A percentile compares a stretch with the other conserved stretches of the same genome.
phyloP scores from a whole-genome alignment of 257 asterid genomes.

The Ophiorrhiza pumila region DNA sequence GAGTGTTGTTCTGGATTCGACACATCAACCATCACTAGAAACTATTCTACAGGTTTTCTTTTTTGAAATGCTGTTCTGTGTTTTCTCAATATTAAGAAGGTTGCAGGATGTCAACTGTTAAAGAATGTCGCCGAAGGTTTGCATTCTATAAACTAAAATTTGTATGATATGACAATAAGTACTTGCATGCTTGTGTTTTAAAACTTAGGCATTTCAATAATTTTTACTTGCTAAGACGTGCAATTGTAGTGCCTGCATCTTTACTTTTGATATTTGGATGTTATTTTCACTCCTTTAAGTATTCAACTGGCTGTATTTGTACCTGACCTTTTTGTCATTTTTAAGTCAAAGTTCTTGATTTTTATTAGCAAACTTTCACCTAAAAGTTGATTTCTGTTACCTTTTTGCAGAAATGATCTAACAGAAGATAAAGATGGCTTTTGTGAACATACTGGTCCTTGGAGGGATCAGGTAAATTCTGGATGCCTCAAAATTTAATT shows the following conservation, averaged over 20 bases:
- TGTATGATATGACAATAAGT: background rate
- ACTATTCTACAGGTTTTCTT: background rate
- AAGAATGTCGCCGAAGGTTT: background rate
- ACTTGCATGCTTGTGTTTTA: background rate
- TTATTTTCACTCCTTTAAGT: background rate
- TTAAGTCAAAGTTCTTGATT: background rate
- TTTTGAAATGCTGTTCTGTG: background rate
- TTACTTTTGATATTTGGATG: background rate
- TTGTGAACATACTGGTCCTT: slow-evolving; percentile 53
- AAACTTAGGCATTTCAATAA: background rate
- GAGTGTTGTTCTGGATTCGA: background rate
- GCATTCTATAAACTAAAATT: background rate
- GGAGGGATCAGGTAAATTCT: slow-evolving; percentile 80
- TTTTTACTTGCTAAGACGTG: background rate
- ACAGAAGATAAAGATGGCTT: slow-evolving; percentile 47
- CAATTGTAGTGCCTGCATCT: background rate
- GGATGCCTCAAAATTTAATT: slow-evolving; percentile 1
- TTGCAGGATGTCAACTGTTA: background rate
- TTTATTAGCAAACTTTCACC: background rate
- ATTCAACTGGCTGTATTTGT: background rate
- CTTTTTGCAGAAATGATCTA: slow-evolving; percentile 60
- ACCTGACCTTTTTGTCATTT: background rate
- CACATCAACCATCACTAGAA: background rate
- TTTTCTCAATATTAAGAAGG: background rate
- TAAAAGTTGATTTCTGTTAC: background rate